Base-by-base conservation (phyloP, 306 rosid genomes). In the Notholithocarpus densiflorus region DNA sequence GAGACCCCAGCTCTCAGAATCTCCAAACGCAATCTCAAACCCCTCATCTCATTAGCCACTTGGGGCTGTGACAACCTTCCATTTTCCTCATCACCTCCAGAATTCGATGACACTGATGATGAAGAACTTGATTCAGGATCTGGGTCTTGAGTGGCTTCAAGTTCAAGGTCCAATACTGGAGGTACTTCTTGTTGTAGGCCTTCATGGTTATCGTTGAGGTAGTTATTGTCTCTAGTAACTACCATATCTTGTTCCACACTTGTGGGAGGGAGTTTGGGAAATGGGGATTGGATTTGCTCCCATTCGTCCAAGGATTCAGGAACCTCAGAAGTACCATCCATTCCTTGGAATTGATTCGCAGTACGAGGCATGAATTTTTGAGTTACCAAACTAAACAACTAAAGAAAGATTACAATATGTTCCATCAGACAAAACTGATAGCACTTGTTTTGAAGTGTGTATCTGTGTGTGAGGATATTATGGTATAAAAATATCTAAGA, bases 21-120 rank as follows among this genome's bases (percentile, higher is more conserved):
- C 79, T 81, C 87, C 0, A 80, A 73, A 54, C 80, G 80, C 74
- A 69, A 7, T 48, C 79, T 83, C 77, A 82, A 76, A 68, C 75
- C 3, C 84, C 76, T 87, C 82, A 80, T 24, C 60, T 60, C 32
- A 0, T 31, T 70, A 20, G 68, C 76, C 56, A 53, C 65, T 15
- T 7, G 37, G 24, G 56, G 82, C 23, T 17, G 31, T 34, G 48
- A 27, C 18, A 23, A 23, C 72, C 27, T 32, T 34, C 13, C 8
- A 10, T n/a, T 34, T 68, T 34, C 71, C 53, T 68, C 75, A 6
- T 37, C 60, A n/a, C 56, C 29, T 31, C 1, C 55, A 7, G 60
- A 18, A 60, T 27, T 60, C 13, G 77, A 55, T 1, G 81, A 23
- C 12, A 64, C 34, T 19, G 74, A 24, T 8, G 79, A 29, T 29